These are phyloP conservation scores for Saururus chinensis DNA, from an alignment of 164 flowering plant species.

Conservation along the genomic window DNA sequence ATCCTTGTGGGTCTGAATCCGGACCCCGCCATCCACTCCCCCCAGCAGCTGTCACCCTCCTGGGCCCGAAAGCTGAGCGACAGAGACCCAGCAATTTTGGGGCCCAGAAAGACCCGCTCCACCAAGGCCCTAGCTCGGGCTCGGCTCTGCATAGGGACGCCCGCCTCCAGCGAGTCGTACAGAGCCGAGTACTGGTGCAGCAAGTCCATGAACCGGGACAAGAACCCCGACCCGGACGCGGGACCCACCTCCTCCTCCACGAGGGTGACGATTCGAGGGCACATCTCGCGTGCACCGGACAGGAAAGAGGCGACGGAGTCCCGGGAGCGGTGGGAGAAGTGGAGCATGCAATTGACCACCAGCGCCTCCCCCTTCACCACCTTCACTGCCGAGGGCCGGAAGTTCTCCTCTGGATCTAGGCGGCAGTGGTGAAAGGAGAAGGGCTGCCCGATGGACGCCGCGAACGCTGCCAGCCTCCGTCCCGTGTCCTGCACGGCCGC, in stretches of 20 bases:
- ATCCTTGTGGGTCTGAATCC: slow-evolving; percentile 34
- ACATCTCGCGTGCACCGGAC: slow-evolving; percentile 34
- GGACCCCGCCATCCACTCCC: slow-evolving; percentile 32
- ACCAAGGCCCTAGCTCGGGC: slow-evolving; percentile 60
- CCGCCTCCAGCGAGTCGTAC: slow-evolving; percentile 70
- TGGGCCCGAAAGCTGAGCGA: slow-evolving; percentile 31
- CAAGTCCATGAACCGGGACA: slow-evolving; percentile 56
- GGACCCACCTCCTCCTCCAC: slow-evolving; percentile 58
- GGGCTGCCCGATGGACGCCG: slow-evolving; percentile 59
- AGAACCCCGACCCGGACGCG: slow-evolving; percentile 23
- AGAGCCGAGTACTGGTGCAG: slow-evolving; percentile 66
- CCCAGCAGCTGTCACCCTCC: slow-evolving; percentile 29
- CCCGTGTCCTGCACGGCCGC: slow-evolving; percentile 66
- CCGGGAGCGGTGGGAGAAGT: slow-evolving; percentile 38
- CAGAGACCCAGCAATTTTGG: slow-evolving; percentile 46
- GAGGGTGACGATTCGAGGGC: slow-evolving; percentile 47
- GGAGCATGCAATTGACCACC: slow-evolving; percentile 60
- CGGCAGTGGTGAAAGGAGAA: slow-evolving; percentile 70
- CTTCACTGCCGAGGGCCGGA: slow-evolving; percentile 42
- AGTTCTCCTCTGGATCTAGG: slow-evolving; percentile 51
- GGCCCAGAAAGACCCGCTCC: slow-evolving; percentile 64
- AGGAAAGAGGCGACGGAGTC: slow-evolving; percentile 52
- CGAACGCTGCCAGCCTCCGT: slow-evolving; percentile 49
- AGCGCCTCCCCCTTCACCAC: slow-evolving; percentile 59
- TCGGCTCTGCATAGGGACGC: slow-evolving; percentile 54